Evolutionary conservation across 306 rosid species (phyloP), one percentile per base, ranked within the genome.

Genomic region (Pueraria montana): DNA sequence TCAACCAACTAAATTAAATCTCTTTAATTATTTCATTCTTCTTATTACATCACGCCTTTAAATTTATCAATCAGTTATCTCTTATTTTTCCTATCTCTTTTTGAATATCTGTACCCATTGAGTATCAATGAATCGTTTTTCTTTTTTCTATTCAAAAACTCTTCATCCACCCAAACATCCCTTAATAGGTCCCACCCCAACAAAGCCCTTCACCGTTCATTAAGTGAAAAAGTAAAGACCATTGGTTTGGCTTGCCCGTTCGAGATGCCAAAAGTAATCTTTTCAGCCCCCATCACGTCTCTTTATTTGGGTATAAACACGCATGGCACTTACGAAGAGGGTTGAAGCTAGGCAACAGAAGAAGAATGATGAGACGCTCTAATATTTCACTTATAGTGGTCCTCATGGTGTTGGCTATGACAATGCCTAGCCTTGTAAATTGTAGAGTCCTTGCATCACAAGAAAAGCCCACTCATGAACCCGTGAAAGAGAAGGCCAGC

Each of bases 261-360:
- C 70, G 50, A 88, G 97, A 91, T 94, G 91, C 95, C 86, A 87
- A 81, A 83, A 48, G 88, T 87, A 77, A 77, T 87, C 87, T 77
- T 86, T 83, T 75, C 78, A 77, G 69, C 90, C 85, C 30, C 58
- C 11, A 27, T 82, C 92, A 85, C 82, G 6, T 45, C 85, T 81
- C 36, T 68, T 42, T 68, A 26, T 81, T 83, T 59, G 82, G 78
- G 89, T 84, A 77, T 85, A 87, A 82, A 82, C 26, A 69, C 42
- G 36, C 76, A 20, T 59, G 24, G 83, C 76, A 76, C 66, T 61
- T 84, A 38, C 73, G 61, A 80, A 84, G 18, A 69, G 61, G 66
- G 55, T 61, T 82, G 67, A 75, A 40, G 80, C n/a, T n/a, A n/a
- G n/a, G 74, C 53, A 65, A 34, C 59, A 12, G 9, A n/a, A 30